Percentiles rank a stretch among this genome's conserved stretches.
phyloP scores from a whole-genome alignment of 345 rosid genomes.

The Ailanthus altissimus region DNA sequence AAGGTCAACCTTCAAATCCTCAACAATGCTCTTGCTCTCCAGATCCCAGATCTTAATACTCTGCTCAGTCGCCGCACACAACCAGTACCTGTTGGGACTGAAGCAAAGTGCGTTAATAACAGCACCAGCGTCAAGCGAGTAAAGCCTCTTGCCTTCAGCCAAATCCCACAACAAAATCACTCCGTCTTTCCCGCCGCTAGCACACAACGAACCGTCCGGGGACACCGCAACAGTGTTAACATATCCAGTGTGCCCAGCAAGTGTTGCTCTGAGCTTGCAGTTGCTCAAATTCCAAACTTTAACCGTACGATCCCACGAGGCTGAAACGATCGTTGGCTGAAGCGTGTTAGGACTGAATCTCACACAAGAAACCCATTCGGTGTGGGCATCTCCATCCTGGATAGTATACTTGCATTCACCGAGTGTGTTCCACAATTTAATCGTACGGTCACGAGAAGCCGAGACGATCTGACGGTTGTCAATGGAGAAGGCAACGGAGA shows the following conservation, averaged over 20 bases:
- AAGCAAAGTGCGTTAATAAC: constrained; percentile 83
- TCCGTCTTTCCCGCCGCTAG: constrained; percentile 97
- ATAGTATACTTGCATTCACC: constrained; percentile 99
- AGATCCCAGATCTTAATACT: constrained; percentile 99
- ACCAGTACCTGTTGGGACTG: constrained; percentile 99
- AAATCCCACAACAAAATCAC: constrained; percentile 90
- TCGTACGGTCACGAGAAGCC: constrained; percentile 92
- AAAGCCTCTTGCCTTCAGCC: constrained; percentile 94
- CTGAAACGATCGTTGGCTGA: constrained; percentile 92
- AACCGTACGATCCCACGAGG: constrained; percentile 84
- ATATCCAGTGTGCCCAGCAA: constrained; percentile 78
- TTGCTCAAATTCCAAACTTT: constrained; percentile 95
- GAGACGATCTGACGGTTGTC: constrained; percentile 98
- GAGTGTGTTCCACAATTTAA: constrained; percentile 91
- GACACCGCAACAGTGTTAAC: constrained; percentile 93
- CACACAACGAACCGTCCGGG: constrained; percentile 91
- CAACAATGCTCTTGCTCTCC: constrained; percentile 92
- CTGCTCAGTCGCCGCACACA: constrained; percentile 89
- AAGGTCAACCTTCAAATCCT: constrained; percentile 95
- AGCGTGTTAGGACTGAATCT: constrained; percentile 78
- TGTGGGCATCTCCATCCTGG: constrained; percentile 78
- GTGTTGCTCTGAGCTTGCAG: constrained; percentile 77
- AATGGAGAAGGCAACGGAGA: constrained; percentile 92
- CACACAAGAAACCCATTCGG: constrained; percentile 95
- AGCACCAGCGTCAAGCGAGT: constrained; percentile 79